Evolutionary conservation across 2,329 filamentous ascomycete species (phyloP).

Genomic region (Aspergillus texensis): DNA sequence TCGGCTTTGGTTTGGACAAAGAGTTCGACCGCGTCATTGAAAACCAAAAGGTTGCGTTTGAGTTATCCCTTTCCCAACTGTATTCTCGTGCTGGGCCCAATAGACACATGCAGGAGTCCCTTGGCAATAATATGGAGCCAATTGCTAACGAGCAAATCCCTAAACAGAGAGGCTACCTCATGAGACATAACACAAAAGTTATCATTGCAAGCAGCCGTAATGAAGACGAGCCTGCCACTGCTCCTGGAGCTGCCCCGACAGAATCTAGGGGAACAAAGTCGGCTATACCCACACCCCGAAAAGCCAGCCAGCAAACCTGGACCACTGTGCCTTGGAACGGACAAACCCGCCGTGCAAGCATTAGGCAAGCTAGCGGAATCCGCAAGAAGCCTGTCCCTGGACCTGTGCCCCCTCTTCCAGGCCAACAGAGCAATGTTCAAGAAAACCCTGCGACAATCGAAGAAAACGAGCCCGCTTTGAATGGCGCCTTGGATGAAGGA

Average conservation of each 20-base stretch:
- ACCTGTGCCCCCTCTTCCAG: slow-evolving; percentile 79
- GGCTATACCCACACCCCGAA: slow-evolving; percentile 72
- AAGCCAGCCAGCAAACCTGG: slow-evolving; percentile 85
- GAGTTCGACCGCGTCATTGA: slow-evolving; percentile 96
- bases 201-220: slow-evolving; percentile 83
- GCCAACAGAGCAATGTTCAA: slow-evolving; percentile 78
- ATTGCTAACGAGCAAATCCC: slow-evolving; percentile 66
- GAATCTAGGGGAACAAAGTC: slow-evolving; percentile 57
- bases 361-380: slow-evolving; percentile 60
- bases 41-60: slow-evolving; percentile 85
- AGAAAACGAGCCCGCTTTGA: slow-evolving; percentile 68
- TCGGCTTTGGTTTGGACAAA: slow-evolving; percentile 82
- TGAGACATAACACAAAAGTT: slow-evolving; percentile 97
- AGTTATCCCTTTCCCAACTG: slow-evolving; percentile 46
- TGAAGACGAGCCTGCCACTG: slow-evolving; percentile 53
- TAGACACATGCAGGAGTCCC: slow-evolving; percentile 16
- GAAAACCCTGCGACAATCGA: slow-evolving; percentile 64
- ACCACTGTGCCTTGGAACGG: slow-evolving; percentile 97
- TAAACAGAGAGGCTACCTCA: slow-evolving; percentile 93
- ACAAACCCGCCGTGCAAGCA: slow-evolving; percentile 69
- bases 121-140: slow-evolving; percentile 22
- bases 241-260: slow-evolving; percentile 26
- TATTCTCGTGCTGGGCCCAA: slow-evolving; percentile 21
- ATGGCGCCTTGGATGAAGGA: slow-evolving; percentile 69
- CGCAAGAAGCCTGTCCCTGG: slow-evolving; percentile 65